Conservation (phyloP, 2,329 filamentous ascomycete species). For the Fusarium veterinarium region DNA sequence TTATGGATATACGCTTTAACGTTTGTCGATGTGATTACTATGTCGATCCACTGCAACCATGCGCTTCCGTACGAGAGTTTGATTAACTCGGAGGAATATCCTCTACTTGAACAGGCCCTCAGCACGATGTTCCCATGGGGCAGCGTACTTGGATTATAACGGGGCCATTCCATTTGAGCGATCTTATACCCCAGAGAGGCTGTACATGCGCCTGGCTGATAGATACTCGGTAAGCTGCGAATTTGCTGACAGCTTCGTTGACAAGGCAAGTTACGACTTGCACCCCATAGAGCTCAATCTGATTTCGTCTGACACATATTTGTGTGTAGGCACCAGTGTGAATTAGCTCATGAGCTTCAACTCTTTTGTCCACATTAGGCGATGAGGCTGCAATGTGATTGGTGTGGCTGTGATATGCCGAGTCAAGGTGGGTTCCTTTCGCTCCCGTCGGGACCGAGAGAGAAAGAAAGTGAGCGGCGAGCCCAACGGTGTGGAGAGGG, state of each 20-base stretch:
- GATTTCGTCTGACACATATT: neutral
- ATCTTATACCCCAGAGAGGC: neutral
- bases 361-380: conserved; percentile 14
- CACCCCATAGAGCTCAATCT: neutral
- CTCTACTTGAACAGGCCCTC: conserved; percentile 15
- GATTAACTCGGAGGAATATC: conserved; percentile 32
- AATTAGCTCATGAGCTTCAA: neutral
- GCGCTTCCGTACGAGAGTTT: conserved; percentile 25
- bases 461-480: conserved; percentile 9
- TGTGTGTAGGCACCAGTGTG: neutral
- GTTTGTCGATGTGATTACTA: conserved; percentile 12
- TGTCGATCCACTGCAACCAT: conserved; percentile 29
- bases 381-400: conserved; percentile 26
- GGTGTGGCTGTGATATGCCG: conserved; percentile 30
- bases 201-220: neutral
- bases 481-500: conserved; percentile 41
- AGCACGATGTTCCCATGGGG: conserved; percentile 4
- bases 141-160: neutral
- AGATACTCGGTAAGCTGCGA: neutral
- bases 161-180: neutral
- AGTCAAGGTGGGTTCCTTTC: conserved; percentile 38
- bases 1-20: conserved; percentile 16
- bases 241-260: neutral
- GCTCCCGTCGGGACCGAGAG: conserved; percentile 46
- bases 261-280: neutral